These are phyloP conservation scores for Naganishia albida DNA, from an alignment of 1,284 basidiomycete genomes.

Conservation along the genomic window DNA sequence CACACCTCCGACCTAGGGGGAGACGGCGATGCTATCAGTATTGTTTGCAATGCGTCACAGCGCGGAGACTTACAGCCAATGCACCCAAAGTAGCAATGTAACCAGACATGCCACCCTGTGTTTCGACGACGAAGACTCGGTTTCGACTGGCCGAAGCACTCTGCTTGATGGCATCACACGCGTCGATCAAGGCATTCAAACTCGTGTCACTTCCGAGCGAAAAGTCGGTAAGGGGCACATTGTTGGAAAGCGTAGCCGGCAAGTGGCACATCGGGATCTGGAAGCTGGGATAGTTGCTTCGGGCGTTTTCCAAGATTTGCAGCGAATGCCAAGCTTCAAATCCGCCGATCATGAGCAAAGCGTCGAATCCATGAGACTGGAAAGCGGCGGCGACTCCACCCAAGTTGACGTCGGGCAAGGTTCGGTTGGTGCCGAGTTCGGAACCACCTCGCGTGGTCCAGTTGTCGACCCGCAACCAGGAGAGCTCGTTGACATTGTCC, in stretches of 20 bases:
- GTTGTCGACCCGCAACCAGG: slow-evolving; percentile 96
- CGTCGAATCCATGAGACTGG: slow-evolving; percentile 81
- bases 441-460: slow-evolving; percentile 98
- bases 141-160: slow-evolving; percentile 93
- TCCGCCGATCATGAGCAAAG: slow-evolving; percentile 86
- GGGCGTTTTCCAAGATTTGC: slow-evolving; percentile 73
- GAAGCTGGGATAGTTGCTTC: slow-evolving; percentile 83
- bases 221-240: slow-evolving; percentile 95
- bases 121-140: slow-evolving; percentile 96
- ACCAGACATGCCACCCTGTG: slow-evolving; percentile 94
- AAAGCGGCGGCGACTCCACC: slow-evolving; percentile 85
- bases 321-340: slow-evolving; percentile 91
- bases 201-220: slow-evolving; percentile 93
- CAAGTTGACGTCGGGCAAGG: slow-evolving; percentile 79
- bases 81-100: slow-evolving; percentile 95
- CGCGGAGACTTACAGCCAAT: slow-evolving; percentile 69
- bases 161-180: slow-evolving; percentile 98
- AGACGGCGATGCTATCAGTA: neutral
- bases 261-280: slow-evolving; percentile 91
- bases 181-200: slow-evolving; percentile 94
- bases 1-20: slow-evolving; percentile 76
- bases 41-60: neutral
- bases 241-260: slow-evolving; percentile 95
- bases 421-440: slow-evolving; percentile 94
- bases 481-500: slow-evolving; percentile 78